phyloP scores from a whole-genome alignment of 305 asterid genomes.

The Withania somnifera region DNA sequence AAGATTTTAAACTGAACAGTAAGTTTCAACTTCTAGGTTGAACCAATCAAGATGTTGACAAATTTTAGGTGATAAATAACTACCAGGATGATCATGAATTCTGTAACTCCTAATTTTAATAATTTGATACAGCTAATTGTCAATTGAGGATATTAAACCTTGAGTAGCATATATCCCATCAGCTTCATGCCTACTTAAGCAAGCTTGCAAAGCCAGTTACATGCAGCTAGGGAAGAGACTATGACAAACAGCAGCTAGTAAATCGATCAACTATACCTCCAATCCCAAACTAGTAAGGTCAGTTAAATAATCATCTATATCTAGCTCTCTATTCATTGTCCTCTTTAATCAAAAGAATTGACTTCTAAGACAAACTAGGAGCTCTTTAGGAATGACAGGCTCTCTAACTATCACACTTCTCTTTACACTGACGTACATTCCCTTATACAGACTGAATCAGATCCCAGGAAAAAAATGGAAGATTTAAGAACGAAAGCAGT shows the following conservation, averaged over 20 bases:
- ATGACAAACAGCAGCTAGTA: neutral
- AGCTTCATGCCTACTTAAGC: neutral
- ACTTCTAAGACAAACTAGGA: neutral
- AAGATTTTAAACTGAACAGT: neutral
- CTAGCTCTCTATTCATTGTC: neutral
- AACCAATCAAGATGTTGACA: neutral
- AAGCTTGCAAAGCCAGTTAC: neutral
- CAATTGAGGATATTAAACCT: neutral
- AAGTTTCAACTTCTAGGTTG: neutral
- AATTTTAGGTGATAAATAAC: neutral
- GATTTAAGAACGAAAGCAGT: neutral
- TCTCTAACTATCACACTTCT: neutral
- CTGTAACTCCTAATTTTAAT: neutral
- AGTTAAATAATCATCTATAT: neutral
- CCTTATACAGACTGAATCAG: neutral
- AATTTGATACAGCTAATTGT: neutral
- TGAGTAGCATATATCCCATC: neutral
- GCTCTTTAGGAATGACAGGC: neutral
- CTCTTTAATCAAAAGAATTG: neutral
- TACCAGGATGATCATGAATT: neutral
- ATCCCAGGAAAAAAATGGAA: neutral
- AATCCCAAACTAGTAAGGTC: neutral
- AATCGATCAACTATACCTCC: neutral
- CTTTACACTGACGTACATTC: neutral
- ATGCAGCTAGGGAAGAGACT: neutral